Conservation (phyloP, 257 asterid species). For the Haberlea rhodopensis region DNA sequence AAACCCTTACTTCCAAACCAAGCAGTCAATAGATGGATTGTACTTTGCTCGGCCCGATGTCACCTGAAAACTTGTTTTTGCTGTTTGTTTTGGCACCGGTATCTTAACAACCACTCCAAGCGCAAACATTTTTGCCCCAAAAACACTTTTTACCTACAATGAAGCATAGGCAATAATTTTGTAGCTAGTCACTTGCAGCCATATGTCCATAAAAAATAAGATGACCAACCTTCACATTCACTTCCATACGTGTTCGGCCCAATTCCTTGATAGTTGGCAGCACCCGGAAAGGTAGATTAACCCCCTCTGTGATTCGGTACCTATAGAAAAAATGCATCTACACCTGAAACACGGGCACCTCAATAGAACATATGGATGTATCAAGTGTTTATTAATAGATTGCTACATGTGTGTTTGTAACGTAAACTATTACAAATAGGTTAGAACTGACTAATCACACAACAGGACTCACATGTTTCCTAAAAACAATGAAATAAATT, state of each 20-base stretch:
- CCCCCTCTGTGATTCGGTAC: slow-evolving; percentile 98
- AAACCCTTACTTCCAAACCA: slow-evolving; percentile 95
- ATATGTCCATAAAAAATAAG: slow-evolving; percentile 20
- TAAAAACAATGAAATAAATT: too few species aligned
- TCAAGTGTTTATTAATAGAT: background rate
- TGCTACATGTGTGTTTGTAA: background rate
- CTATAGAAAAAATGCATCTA: slow-evolving; percentile 39
- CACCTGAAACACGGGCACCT: slow-evolving; percentile 21
- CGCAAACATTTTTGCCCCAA: slow-evolving; percentile 99
- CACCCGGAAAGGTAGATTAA: slow-evolving; percentile 97
- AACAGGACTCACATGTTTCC: too few species aligned
- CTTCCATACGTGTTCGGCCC: slow-evolving; percentile 99
- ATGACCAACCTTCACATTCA: slow-evolving; percentile 88
- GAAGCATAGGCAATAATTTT: slow-evolving; percentile 12
- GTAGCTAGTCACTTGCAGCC: background rate
- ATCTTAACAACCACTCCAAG: slow-evolving; percentile 95
- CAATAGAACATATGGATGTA: slow-evolving; percentile 4
- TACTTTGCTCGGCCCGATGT: slow-evolving; percentile 97
- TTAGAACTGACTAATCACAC: background rate
- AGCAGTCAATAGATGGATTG: slow-evolving; percentile 89
- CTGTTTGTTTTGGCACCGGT: slow-evolving; percentile 99
- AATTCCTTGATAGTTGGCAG: slow-evolving; percentile 97
- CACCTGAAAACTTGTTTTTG: slow-evolving; percentile 97
- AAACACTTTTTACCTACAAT: slow-evolving; percentile 95
- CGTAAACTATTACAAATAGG: background rate